phyloP scores from a whole-genome alignment of 352 stramenopile species.

The Globisporangium canariense region DNA sequence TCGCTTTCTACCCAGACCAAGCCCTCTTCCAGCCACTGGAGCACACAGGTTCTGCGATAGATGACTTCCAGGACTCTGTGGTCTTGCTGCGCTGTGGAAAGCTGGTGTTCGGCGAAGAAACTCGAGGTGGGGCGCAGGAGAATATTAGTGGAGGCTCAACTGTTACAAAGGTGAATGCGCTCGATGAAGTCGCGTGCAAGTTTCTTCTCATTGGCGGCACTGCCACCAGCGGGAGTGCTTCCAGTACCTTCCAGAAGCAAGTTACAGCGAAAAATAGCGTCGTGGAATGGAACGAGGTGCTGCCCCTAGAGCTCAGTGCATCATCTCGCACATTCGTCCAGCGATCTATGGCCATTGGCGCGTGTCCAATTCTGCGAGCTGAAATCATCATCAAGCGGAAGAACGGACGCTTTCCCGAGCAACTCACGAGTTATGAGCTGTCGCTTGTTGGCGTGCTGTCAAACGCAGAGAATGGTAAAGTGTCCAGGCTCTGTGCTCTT shows the following conservation, averaged over 20 bases:
- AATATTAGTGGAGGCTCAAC: neutral
- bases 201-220: conserved; percentile 4
- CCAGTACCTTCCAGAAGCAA: conserved; percentile 6
- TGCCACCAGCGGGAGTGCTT: neutral
- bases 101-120: conserved; percentile 7
- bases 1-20: conserved; percentile 32
- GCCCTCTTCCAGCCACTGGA: conserved; percentile 12
- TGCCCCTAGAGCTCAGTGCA: conserved; percentile 21
- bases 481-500: conserved; percentile 20
- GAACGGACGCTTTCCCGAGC: conserved; percentile 26
- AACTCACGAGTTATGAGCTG: conserved; percentile 20
- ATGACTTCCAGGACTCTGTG: neutral
- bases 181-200: conserved; percentile 18
- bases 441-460: conserved; percentile 22
- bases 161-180: neutral
- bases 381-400: conserved; percentile 29
- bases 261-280: neutral
- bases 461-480: conserved; percentile 1
- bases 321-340: conserved; percentile 14
- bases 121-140: neutral
- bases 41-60: too few species aligned
- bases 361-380: conserved; percentile 32
- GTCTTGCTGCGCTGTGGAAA: conserved; percentile 9
- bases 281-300: conserved; percentile 21
- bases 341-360: conserved; percentile 21